phyloP scores from a whole-genome alignment of 345 rosid species.

The Gynandropsis gynandra region DNA sequence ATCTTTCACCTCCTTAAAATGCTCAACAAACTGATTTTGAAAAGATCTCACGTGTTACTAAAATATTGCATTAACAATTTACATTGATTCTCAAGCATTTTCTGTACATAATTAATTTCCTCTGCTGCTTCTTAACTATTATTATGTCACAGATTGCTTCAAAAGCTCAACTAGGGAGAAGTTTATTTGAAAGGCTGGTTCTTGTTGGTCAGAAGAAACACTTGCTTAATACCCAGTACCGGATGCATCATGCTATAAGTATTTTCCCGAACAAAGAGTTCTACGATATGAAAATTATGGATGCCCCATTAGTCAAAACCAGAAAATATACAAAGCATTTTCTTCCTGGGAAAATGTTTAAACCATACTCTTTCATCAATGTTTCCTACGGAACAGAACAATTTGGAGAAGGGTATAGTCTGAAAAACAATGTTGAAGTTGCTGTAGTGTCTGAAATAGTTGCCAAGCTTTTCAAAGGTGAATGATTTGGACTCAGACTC shows the following conservation, averaged over 20 bases:
- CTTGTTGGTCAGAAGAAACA: conserved; percentile 41
- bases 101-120: neutral
- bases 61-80: too few species aligned
- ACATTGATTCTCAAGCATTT: neutral
- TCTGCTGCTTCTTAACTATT: neutral
- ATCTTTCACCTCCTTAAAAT: too few species aligned
- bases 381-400: conserved; percentile 28
- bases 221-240: conserved; percentile 48
- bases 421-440: conserved; percentile 33
- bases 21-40: too few species aligned
- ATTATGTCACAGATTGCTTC: conserved; percentile 37
- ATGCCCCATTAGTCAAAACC: conserved; percentile 35
- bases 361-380: conserved; percentile 47
- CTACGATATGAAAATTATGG: conserved; percentile 37
- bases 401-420: conserved; percentile 26
- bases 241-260: conserved; percentile 81
- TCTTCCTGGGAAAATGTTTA: conserved; percentile 36
- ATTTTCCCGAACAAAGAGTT: conserved; percentile 46
- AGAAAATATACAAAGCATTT: conserved; percentile 23
- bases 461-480: conserved; percentile 36
- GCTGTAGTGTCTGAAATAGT: conserved; percentile 32
- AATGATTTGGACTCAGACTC: neutral
- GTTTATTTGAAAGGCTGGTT: conserved; percentile 58
- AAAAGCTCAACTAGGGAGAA: conserved; percentile 50
- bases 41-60: too few species aligned